These are phyloP conservation scores for Cryptococcus sp. DNA, from an alignment of 1,284 basidiomycete genomes.

Conservation along the genomic window DNA sequence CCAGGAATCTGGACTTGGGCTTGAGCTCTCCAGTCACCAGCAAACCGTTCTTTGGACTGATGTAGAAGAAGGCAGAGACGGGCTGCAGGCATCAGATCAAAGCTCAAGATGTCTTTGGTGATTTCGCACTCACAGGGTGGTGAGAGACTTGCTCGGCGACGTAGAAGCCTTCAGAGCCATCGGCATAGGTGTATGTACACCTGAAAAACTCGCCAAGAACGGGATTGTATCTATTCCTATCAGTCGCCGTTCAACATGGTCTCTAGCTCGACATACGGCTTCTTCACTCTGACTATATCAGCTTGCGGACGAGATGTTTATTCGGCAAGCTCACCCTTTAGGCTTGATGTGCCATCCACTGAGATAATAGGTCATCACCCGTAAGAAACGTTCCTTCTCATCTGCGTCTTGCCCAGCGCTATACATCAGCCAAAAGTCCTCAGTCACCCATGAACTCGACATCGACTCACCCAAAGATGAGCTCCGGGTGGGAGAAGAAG, in stretches of 20 bases:
- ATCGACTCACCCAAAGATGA: slow-evolving; percentile 64
- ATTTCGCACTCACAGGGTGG: slow-evolving; percentile 41
- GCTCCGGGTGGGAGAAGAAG: slow-evolving; percentile 98
- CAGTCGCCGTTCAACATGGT: not conserved
- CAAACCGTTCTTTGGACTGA: slow-evolving; percentile 78
- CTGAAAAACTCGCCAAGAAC: slow-evolving; percentile 97
- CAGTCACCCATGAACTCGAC: not conserved
- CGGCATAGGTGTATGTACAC: slow-evolving; percentile 86
- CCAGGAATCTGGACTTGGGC: slow-evolving; percentile 87
- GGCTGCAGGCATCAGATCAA: slow-evolving; percentile 49
- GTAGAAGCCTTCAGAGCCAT: slow-evolving; percentile 90
- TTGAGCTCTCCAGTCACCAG: slow-evolving; percentile 86
- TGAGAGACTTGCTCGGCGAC: slow-evolving; percentile 82
- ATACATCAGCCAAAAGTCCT: not conserved
- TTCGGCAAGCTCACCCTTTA: slow-evolving; percentile 56
- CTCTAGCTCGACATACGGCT: slow-evolving; percentile 59
- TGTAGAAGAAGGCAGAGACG: slow-evolving; percentile 93
- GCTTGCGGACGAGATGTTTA: not conserved
- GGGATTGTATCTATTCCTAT: slow-evolving; percentile 79
- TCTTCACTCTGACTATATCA: slow-evolving; percentile 65
- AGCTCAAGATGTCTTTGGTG: not conserved
- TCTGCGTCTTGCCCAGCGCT: slow-evolving; percentile 51
- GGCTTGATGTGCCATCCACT: slow-evolving; percentile 99
- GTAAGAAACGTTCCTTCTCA: slow-evolving; percentile 84
- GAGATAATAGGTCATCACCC: slow-evolving; percentile 89